Evolutionary conservation across 148 eudicot genomes (phyloP), one percentile per base, ranked within the genome.

Genomic region (Agrostemma githago): DNA sequence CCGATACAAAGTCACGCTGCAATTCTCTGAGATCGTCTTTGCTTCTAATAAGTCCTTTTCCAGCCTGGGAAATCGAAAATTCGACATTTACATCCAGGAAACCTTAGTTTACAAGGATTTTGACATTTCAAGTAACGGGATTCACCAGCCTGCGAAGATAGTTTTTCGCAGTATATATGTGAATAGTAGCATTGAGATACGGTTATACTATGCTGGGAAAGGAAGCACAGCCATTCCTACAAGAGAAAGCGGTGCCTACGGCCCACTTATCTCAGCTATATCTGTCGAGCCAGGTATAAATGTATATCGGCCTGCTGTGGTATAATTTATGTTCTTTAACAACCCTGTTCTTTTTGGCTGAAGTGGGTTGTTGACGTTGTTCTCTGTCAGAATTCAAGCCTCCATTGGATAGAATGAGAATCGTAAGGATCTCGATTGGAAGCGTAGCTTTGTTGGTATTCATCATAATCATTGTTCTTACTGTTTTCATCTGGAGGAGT

Each of bases 51-150:
- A 15, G 40, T 80, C 90, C 5, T 89, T 26, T 67, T 37, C 38
- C 14, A 85, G 92, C 74, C 88, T 89, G 74, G 92, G 92, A 79
- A 82, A 85, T 68, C 80, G 90, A 26, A 79, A 82, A 3, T 89
- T 89, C 76, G 87, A 89, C 76, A 72, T 89, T 59, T 89, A 89
- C 72, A 80, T 89, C 73, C 92, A 89, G 93, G 90, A 82, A 34
- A 79, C 75, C 56, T 66, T 74, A 68, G 77, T 58, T 9, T 37
- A 48, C 54, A 78, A 83, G 81, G 86, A 85, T 81, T 85, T 87
- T 79, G 79, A 89, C 77, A 85, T 87, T 48, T 74, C 75, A 67
- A 68, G 63, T 53, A 46, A 69, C 40, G 88, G 92, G 62, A 80
- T 77, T 19, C 76, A 80, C 46, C 83, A 82, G 72, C 76, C 74